Percentiles rank a stretch among this genome's conserved stretches.
Evolutionary conservation across 2,329 filamentous ascomycete genomes (phyloP).

Genomic region (Aureobasidium lini): DNA sequence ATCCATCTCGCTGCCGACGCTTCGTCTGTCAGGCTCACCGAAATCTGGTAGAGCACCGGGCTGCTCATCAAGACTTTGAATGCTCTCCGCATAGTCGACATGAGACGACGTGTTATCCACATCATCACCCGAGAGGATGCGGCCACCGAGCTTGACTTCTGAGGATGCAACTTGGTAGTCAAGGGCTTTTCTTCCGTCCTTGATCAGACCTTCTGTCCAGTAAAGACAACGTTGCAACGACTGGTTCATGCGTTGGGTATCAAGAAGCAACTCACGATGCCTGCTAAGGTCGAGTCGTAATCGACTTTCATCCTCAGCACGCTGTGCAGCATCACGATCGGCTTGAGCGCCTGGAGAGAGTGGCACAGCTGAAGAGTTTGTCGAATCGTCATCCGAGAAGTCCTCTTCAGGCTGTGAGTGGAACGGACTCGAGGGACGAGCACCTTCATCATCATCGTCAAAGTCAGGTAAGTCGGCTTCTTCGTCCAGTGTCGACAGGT

Average conservation of each 20-base stretch:
- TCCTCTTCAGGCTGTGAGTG: constrained; percentile 13
- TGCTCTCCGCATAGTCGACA: constrained; percentile 22
- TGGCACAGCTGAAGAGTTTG: constrained; percentile 23
- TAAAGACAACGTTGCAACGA: constrained; percentile 82
- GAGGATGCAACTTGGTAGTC: constrained; percentile 71
- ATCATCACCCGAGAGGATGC: constrained; percentile 62
- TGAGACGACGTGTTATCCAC: constrained; percentile 32
- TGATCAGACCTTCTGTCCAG: constrained; percentile 86
- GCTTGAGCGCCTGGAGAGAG: constrained; percentile 31
- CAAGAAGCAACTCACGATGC: constrained; percentile 79
- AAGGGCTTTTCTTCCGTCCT: constrained; percentile 78
- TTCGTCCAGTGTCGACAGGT: constrained; percentile 18
- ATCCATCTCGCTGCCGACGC: constrained; percentile 23
- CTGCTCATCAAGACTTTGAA: constrained; percentile 20
- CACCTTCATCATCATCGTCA: constrained; percentile 27
- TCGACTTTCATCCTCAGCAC: constrained; percentile 71
- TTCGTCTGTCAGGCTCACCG: constrained; percentile 13
- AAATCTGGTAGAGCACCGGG: constrained; percentile 18
- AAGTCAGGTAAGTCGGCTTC: constrained; percentile 31
- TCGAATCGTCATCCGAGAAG: constrained; percentile 26
- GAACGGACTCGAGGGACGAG: constrained; percentile 19
- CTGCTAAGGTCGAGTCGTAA: constrained; percentile 79
- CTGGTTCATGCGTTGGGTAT: constrained; percentile 92
- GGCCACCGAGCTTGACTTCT: constrained; percentile 74
- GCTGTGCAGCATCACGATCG: constrained; percentile 43